These are phyloP conservation scores for Cladosporium sp. DNA, from an alignment of 2,329 filamentous ascomycete species.

Conservation along the genomic window DNA sequence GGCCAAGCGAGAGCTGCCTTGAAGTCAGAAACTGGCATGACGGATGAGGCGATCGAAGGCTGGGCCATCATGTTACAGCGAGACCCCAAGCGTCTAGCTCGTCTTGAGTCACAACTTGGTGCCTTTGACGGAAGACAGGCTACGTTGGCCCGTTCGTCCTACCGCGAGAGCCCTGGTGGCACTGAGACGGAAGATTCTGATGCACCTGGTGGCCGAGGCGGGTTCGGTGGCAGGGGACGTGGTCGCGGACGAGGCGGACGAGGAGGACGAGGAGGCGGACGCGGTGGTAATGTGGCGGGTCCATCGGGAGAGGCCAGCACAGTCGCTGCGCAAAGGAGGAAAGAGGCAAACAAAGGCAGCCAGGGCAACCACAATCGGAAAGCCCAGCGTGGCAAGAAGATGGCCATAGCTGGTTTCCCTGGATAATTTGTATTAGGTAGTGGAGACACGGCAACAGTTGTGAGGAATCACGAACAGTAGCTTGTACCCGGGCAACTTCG, in stretches of 20 bases:
- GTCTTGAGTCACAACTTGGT: slow-evolving; percentile 67
- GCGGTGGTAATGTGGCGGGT: slow-evolving; percentile 57
- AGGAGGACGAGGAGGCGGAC: slow-evolving; percentile 34
- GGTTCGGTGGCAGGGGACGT: slow-evolving; percentile 45
- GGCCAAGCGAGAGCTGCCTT: slow-evolving; percentile 60
- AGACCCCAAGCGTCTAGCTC: slow-evolving; percentile 63
- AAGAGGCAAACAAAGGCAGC: slow-evolving; percentile 78
- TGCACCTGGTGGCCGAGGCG: slow-evolving; percentile 39
- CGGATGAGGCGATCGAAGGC: slow-evolving; percentile 88
- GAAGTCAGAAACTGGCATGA: slow-evolving; percentile 76
- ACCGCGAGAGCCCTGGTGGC: slow-evolving; percentile 50
- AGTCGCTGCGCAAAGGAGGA: slow-evolving; percentile 65
- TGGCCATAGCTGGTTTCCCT: slow-evolving; percentile 52
- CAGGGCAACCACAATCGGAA: slow-evolving; percentile 83
- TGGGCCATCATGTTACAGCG: slow-evolving; percentile 84
- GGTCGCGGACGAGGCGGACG: slow-evolving; percentile 49
- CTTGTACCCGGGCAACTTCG: too few species aligned
- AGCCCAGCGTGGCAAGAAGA: slow-evolving; percentile 61
- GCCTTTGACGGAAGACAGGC: slow-evolving; percentile 64
- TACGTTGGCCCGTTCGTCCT: slow-evolving; percentile 63
- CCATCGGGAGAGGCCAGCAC: slow-evolving; percentile 67
- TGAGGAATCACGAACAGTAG: too few species aligned
- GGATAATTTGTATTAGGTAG: too few species aligned
- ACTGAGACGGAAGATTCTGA: slow-evolving; percentile 57
- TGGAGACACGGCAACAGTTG: too few species aligned